Evolutionary conservation across 352 stramenopile species (phyloP), one percentile per base, ranked within the genome.

Genomic region (Phytophthora agathidicida): DNA sequence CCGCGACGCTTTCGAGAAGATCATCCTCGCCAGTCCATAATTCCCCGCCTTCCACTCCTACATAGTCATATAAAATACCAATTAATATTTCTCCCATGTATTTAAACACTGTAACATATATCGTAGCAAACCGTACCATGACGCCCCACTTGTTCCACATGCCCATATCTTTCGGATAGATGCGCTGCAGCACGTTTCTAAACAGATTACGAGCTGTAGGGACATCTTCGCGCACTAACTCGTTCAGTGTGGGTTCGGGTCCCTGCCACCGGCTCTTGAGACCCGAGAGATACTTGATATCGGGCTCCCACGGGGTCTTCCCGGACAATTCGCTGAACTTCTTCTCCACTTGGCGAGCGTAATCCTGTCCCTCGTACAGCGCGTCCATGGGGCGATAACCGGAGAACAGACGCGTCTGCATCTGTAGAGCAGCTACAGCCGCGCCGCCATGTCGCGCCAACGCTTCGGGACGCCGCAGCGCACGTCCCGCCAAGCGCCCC

Each of bases 141-240:
- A 87, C 84, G 38, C 73, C 86, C 86, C 86, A 96, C 59, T 96
- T 96, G 74, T 96, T 96, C 86, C 86, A 96, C 86, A 96, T 96
- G 60, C 74, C 79, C 84, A 96, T 94, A 71, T 96, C 84, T 17
- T 85, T 80, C 5, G 71, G 60, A 65, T 96, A 96, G 27, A 86
- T 66, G 42, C 79, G 72, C 61, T 96, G 84, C 46, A 96, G 65
- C 46, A 91, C 79, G 39, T 88, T 89, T 11, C 84, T 80, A 62
- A 96, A 96, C 10, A 96, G 62, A 26, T 80, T 79, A 8, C 86
- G 73, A 31, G 86, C 86, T 7, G 77, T 65, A 6, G 78, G 75
- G 6, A 94, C 73, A 48, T 96, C 81, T 23, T 94, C 75, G 37
- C 84, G 83, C 54, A 96, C 88, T 20, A 96, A 64, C 45, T 91